Evolutionary conservation across 2,329 filamentous ascomycete species (phyloP), one percentile per base, ranked within the genome.

Genomic region (Alternaria sp.): DNA sequence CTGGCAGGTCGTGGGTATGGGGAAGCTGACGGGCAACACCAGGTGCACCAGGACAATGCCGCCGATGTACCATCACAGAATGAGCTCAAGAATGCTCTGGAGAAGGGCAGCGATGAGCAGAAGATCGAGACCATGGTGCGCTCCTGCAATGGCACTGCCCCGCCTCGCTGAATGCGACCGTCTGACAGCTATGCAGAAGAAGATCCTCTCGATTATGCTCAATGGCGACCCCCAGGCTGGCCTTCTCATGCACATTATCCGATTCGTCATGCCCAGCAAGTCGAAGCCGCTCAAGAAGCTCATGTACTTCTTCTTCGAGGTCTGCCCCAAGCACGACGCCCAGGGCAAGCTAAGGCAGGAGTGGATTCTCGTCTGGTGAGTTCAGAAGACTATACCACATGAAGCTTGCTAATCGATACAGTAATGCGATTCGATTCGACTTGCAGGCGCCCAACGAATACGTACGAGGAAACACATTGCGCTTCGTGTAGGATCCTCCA

Each of bases 221-320:
- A 98, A 98, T 81, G 96, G 96, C 72, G 95, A 99, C 79, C 90
- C 96, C 44, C 96, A 99, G 91, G 92, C 94, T 25, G 90, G 94
- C 72, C 87, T 99, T 20, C 89, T 99, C 74, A 99, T 99, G 96
- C 96, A 98, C 84, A 99, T 99, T 78, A 99, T 99, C 81, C 93
- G 96, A 80, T 99, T 99, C 80, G 94, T 99, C 75, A 99, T 99
- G 96, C 96, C 96, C 14, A 97, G 94, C 68, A 97, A 96, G 85
- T 93, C 92, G 82, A 99, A 99, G 85, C 86, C 91, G 45, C 86
- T 99, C 75, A 99, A 99, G 88, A 99, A 99, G 86, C 87, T 99
- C 65, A 88, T 99, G 60, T 99, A 99, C 84, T 96, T 99, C 82
- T 99, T 99, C 85, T 97, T 98, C 80, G 96, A 99, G 84, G 96